Conservation (phyloP, 371 early-diverging fungal genomes). For the Actinomortierella wolfii region DNA sequence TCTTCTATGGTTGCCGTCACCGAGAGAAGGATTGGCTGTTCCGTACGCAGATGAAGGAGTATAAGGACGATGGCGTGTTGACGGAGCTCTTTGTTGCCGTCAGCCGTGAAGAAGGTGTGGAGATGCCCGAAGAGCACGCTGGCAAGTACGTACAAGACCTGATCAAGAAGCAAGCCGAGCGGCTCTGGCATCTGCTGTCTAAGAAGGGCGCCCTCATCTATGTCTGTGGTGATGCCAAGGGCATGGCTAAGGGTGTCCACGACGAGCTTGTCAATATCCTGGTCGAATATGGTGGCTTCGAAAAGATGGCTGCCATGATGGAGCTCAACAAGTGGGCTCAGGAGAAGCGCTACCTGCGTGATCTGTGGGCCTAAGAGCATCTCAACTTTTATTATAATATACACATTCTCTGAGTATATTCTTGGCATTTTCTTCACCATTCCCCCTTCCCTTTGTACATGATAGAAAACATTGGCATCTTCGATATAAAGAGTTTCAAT, state of each 20-base stretch:
- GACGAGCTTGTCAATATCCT: conserved; percentile 74
- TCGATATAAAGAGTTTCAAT: no score
- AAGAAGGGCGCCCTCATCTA: conserved; percentile 71
- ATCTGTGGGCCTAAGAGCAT: conserved; percentile 29
- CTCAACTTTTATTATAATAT: background rate
- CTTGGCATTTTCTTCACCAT: background rate
- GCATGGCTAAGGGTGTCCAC: conserved; percentile 90
- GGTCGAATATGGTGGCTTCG: conserved; percentile 51
- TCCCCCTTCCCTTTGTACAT: no score
- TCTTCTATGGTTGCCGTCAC: conserved; percentile 95
- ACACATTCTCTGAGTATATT: background rate
- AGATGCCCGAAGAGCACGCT: conserved; percentile 10
- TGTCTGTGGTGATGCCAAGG: conserved; percentile 89
- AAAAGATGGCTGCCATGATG: conserved; percentile 61
- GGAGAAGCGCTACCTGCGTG: conserved; percentile 73
- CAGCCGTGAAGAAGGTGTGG: conserved; percentile 58
- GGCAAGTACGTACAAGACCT: conserved; percentile 88
- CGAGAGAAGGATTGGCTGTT: conserved; percentile 85
- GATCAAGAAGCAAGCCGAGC: conserved; percentile 55
- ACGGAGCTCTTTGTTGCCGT: conserved; percentile 60
- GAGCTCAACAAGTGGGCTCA: conserved; percentile 64
- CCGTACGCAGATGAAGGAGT: conserved; percentile 73
- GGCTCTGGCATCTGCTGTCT: conserved; percentile 62
- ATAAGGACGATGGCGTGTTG: conserved; percentile 57
- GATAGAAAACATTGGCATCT: no score